These are phyloP conservation scores for Podospora bellae-mahoneyi DNA, from an alignment of 495 filamentous ascomycete species.

Conservation along the genomic window DNA sequence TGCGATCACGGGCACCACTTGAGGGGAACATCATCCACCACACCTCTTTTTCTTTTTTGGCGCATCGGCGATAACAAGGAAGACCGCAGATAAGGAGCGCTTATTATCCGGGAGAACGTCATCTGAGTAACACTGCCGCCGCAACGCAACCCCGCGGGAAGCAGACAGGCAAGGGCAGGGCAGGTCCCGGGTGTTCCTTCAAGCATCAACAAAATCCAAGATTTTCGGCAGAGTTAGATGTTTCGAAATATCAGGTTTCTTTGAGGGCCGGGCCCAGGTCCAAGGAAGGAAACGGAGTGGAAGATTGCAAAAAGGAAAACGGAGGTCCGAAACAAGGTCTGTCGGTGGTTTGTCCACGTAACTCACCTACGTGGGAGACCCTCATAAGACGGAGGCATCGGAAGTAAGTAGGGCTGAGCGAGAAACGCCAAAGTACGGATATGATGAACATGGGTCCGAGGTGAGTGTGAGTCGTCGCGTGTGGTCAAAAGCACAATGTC, in stretches of 20 bases:
- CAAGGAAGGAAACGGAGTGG: not conserved
- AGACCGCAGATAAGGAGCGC: not conserved
- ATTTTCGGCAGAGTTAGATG: not conserved
- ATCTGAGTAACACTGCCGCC: not conserved
- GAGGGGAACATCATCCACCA: not conserved
- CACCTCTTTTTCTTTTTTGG: not conserved
- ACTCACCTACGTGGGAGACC: not conserved
- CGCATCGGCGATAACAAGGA: not conserved
- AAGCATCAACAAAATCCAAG: not conserved
- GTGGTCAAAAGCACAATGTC: not conserved
- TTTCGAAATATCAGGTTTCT: not conserved
- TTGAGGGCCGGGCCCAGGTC: not conserved
- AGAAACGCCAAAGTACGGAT: not conserved
- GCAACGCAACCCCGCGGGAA: not conserved
- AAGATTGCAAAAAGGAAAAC: not conserved
- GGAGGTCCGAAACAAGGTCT: not conserved
- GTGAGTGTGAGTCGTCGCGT: not conserved
- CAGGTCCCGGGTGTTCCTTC: not conserved
- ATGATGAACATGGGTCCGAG: not conserved
- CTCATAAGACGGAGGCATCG: not conserved
- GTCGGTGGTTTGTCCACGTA: not conserved
- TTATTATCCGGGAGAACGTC: not conserved
- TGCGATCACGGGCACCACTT: not conserved
- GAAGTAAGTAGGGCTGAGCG: not conserved
- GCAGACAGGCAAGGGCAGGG: not conserved